Conservation (phyloP, 225 moss, liverwort and hornwort species). For the Marchantia polymorpha region DNA sequence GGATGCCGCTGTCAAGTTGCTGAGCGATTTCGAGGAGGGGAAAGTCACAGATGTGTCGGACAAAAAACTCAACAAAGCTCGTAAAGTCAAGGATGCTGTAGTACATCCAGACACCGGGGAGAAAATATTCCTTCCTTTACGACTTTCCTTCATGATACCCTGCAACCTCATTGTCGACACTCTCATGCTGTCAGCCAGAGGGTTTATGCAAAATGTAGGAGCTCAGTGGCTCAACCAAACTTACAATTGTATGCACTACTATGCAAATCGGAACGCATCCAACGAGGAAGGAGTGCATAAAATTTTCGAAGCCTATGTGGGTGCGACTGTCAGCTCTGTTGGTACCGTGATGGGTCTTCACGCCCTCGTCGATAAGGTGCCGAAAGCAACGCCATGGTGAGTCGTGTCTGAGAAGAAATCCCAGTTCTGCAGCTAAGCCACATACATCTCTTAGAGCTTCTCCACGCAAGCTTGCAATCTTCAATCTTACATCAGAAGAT, state of each 20-base stretch:
- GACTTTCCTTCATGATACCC: conserved; percentile 87
- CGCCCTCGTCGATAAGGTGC: conserved; percentile 71
- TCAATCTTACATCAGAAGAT: neutral
- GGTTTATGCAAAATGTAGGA: conserved; percentile 73
- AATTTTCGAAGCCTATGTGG: conserved; percentile 83
- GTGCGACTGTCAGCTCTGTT: conserved; percentile 91
- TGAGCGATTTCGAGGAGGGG: conserved; percentile 46
- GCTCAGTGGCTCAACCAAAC: conserved; percentile 99
- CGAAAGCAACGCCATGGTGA: conserved; percentile 65
- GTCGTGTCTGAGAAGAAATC: neutral
- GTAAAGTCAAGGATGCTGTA: conserved; percentile 81
- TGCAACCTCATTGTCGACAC: conserved; percentile 91
- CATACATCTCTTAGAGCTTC: neutral
- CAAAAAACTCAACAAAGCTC: conserved; percentile 66
- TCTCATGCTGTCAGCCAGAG: conserved; percentile 87
- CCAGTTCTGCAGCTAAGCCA: too few species aligned
- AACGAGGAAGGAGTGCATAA: conserved; percentile 65
- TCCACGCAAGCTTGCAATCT: neutral
- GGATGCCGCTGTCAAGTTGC: conserved; percentile 64
- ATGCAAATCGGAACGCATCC: conserved; percentile 97
- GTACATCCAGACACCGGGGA: conserved; percentile 96
- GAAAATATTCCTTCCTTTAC: conserved; percentile 90
- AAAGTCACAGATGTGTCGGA: conserved; percentile 24
- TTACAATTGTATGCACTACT: conserved; percentile 93
- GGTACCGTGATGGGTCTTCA: conserved; percentile 90